Conservation (phyloP, 1,284 basidiomycete species). For the Austropuccinia psidii region DNA sequence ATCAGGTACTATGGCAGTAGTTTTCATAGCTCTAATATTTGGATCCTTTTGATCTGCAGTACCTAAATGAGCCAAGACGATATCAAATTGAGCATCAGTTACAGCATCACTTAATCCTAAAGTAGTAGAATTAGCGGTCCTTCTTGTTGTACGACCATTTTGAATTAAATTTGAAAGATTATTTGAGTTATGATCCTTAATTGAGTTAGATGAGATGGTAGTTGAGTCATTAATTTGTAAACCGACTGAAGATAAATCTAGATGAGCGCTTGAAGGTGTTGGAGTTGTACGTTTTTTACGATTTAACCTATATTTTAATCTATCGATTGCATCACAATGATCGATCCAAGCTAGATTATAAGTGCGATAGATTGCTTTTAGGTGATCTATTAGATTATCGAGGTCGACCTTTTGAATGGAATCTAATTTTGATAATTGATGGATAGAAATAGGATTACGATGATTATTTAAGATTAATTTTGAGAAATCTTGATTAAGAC, state of each 20-base stretch:
- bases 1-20: conserved; percentile 25
- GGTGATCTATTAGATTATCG: neutral
- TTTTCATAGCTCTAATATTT: conserved; percentile 34
- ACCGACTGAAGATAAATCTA: neutral
- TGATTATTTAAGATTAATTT: too few relatives aligned
- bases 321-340: conserved; percentile 36
- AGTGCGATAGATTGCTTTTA: conserved; percentile 12
- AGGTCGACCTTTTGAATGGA: too few relatives aligned
- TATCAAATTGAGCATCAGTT: conserved; percentile 36
- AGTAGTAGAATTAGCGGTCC: conserved; percentile 27
- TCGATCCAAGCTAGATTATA: conserved; percentile 34
- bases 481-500: too few relatives aligned
- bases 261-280: neutral
- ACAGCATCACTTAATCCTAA: conserved; percentile 36
- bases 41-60: conserved; percentile 36
- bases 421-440: too few relatives aligned
- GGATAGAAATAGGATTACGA: too few relatives aligned
- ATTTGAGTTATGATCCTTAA: neutral
- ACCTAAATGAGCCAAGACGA: conserved; percentile 32
- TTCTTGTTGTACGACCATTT: conserved; percentile 15
- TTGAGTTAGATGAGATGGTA: neutral
- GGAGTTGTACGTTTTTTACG: conserved; percentile 24
- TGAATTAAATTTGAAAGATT: neutral
- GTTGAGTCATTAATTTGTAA: neutral
- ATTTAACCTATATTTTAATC: conserved; percentile 14